These are phyloP conservation scores for Xerocomus amazonicus DNA, from an alignment of 1,284 basidiomycete genomes.

Conservation along the genomic window DNA sequence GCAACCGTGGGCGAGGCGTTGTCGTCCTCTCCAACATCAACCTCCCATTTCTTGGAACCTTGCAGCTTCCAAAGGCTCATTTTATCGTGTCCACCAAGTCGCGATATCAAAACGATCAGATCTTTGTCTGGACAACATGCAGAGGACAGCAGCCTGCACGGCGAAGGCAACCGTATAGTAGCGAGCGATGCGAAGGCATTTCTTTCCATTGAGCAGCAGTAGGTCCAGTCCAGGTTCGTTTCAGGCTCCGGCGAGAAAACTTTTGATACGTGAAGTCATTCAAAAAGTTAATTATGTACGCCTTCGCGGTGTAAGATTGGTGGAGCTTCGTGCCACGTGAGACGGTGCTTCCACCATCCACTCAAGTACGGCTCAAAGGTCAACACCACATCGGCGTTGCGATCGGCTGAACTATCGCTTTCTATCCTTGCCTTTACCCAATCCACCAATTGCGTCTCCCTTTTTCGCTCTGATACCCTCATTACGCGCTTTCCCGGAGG, in stretches of 20 bases:
- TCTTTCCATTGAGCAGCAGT: slow-evolving; percentile 33
- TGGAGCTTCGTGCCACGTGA: slow-evolving; percentile 27
- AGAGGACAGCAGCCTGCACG: slow-evolving; percentile 53
- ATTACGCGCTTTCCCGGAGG: slow-evolving; percentile 30
- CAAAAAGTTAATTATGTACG: slow-evolving; percentile 19
- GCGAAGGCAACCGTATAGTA: slow-evolving; percentile 51
- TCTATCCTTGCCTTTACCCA: slow-evolving; percentile 45
- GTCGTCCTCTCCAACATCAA: slow-evolving; percentile 51
- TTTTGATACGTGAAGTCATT: slow-evolving; percentile 12
- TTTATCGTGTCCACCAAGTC: slow-evolving; percentile 60
- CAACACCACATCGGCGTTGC: not conserved
- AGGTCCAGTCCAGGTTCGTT: not conserved
- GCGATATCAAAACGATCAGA: slow-evolving; percentile 62
- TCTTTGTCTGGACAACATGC: slow-evolving; percentile 86
- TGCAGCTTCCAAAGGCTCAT: slow-evolving; percentile 77
- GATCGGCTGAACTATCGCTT: slow-evolving; percentile 33
- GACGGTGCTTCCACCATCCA: slow-evolving; percentile 18
- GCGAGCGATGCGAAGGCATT: slow-evolving; percentile 57
- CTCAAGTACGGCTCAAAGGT: not conserved
- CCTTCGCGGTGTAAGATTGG: slow-evolving; percentile 19
- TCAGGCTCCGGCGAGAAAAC: slow-evolving; percentile 6
- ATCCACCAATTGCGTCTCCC: slow-evolving; percentile 45
- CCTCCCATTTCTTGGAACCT: slow-evolving; percentile 76
- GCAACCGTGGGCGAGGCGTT: slow-evolving; percentile 48
- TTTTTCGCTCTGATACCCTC: slow-evolving; percentile 50